Percentiles rank a stretch among this genome's conserved stretches.
phyloP scores from a whole-genome alignment of 1,284 basidiomycete genomes.

The Veloporphyrellus conicus region DNA sequence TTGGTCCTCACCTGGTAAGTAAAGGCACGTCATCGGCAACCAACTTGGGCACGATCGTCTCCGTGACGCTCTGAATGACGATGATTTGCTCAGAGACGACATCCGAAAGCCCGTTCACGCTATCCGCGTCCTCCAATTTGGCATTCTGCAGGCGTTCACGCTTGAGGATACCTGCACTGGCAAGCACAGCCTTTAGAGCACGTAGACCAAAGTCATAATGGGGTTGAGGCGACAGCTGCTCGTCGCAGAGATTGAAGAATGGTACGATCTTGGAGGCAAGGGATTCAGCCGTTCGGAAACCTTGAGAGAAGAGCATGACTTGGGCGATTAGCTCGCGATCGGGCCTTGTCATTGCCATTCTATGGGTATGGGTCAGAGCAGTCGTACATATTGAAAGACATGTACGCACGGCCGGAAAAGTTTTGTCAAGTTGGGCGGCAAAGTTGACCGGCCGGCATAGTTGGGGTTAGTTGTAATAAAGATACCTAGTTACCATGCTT shows the following conservation, averaged over 20 bases:
- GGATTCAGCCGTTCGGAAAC: slow-evolving; percentile 94
- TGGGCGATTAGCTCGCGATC: slow-evolving; percentile 98
- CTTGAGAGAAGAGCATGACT: slow-evolving; percentile 99
- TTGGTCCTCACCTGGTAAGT: slow-evolving; percentile 68
- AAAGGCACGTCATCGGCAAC: slow-evolving; percentile 97
- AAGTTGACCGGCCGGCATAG: slow-evolving; percentile 94
- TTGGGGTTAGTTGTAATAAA: slow-evolving; percentile 98
- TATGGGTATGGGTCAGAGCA: slow-evolving; percentile 34
- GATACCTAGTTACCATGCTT: slow-evolving; percentile 53
- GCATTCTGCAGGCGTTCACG: slow-evolving; percentile 73
- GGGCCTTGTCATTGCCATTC: slow-evolving; percentile 98
- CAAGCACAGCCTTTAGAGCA: slow-evolving; percentile 93
- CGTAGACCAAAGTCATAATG: slow-evolving; percentile 99
- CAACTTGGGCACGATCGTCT: slow-evolving; percentile 97
- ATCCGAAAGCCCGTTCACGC: slow-evolving; percentile 58
- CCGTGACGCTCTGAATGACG: slow-evolving; percentile 97
- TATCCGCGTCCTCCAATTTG: slow-evolving; percentile 43
- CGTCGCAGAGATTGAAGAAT: slow-evolving; percentile 97
- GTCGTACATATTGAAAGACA: background rate
- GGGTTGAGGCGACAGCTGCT: slow-evolving; percentile 94
- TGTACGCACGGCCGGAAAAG: slow-evolving; percentile 80
- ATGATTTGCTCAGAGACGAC: slow-evolving; percentile 88
- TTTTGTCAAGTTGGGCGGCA: slow-evolving; percentile 96
- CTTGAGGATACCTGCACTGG: slow-evolving; percentile 96
- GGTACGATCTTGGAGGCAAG: slow-evolving; percentile 97